Evolutionary conservation across 192 early-diverging fungal genomes (phyloP).

Genomic region (Coemansia umbellata): DNA sequence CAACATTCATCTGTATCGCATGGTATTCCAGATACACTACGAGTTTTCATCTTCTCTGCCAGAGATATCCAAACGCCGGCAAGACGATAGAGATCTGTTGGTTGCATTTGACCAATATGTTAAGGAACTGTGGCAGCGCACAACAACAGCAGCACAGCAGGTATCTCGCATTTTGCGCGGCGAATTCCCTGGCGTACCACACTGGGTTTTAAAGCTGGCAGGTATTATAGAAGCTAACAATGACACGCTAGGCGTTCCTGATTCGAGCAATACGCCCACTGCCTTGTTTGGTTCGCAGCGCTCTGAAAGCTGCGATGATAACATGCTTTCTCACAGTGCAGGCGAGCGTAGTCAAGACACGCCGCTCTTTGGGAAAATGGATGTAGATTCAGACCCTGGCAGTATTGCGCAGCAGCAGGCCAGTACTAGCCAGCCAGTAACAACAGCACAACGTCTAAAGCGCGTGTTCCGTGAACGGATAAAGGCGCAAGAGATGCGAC

Average conservation of each 20-base stretch:
- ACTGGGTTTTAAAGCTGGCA: constrained; percentile 36
- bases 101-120: constrained; percentile 38
- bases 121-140: constrained; percentile 39
- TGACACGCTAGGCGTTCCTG: no score
- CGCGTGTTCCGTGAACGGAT: constrained; percentile 39
- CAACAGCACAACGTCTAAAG: constrained; percentile 14
- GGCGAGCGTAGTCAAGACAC: neutral
- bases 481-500: constrained; percentile 28
- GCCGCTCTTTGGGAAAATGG: no score
- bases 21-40: constrained; percentile 51
- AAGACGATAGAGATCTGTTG: constrained; percentile 35
- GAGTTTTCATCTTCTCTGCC: constrained; percentile 45
- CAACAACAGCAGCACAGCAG: constrained; percentile 33
- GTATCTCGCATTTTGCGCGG: constrained; percentile 48
- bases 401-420: neutral
- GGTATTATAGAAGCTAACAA: constrained; percentile 8
- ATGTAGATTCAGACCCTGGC: constrained; percentile 6
- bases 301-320: neutral
- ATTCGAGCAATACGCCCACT: neutral
- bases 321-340: neutral
- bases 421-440: neutral
- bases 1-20: constrained; percentile 49
- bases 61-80: constrained; percentile 5
- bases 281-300: neutral
- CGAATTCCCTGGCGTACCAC: constrained; percentile 35